A percentile compares a stretch with the other conserved stretches of the same genome.
phyloP scores from a whole-genome alignment of 2,329 filamentous ascomycete genomes.

The Chaetomium sp. region DNA sequence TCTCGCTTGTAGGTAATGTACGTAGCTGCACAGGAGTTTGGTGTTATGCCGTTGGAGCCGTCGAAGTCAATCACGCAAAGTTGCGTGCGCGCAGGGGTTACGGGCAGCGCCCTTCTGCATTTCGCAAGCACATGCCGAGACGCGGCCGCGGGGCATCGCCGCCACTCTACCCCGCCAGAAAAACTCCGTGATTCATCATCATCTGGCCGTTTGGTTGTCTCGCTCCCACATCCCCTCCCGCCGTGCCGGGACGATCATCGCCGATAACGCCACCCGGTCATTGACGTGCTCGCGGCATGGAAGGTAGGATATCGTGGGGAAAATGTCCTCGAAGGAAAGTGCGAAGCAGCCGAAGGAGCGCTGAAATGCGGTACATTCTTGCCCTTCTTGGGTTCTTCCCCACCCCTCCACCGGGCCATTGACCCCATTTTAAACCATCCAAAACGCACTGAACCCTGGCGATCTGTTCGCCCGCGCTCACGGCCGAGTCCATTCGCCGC shows the following conservation, averaged over 20 bases:
- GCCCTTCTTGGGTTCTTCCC: too few relatives aligned
- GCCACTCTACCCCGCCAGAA: background rate
- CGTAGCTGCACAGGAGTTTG: background rate
- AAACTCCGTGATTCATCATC: slow-evolving; percentile 4
- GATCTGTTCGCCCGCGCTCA: background rate
- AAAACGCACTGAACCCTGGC: background rate
- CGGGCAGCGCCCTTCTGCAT: background rate
- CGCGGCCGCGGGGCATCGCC: background rate
- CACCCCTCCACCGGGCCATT: too few relatives aligned
- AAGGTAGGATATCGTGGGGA: too few relatives aligned
- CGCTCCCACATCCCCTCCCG: background rate
- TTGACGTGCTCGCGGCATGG: too few relatives aligned
- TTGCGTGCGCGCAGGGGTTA: slow-evolving; percentile 12
- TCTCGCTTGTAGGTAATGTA: too few relatives aligned
- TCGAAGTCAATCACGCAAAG: slow-evolving; percentile 16
- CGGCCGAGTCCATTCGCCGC: background rate
- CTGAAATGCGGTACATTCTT: too few relatives aligned
- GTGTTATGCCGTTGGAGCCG: background rate
- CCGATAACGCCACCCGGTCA: slow-evolving; percentile 6
- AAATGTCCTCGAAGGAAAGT: too few relatives aligned
- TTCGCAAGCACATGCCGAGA: background rate
- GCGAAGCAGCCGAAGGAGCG: too few relatives aligned
- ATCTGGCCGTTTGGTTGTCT: background rate
- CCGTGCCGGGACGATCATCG: background rate
- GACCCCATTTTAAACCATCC: too few relatives aligned